Conservation (phyloP, 805 yeast species). For the Saccharomyces paradoxus region DNA sequence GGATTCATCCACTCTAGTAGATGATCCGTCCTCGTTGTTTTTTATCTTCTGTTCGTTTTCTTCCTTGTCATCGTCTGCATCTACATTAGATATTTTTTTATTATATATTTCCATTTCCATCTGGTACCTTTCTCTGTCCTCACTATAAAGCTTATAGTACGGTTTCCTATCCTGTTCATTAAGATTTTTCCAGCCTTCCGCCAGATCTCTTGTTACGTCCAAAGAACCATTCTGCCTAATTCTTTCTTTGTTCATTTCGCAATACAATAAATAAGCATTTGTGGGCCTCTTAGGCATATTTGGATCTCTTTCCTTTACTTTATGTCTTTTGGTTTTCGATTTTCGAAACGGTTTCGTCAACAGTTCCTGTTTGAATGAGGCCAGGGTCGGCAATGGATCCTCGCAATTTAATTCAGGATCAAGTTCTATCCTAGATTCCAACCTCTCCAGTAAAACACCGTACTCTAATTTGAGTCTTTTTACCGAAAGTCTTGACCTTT, state of each 20-base stretch:
- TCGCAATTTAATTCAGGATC: slow-evolving; percentile 27
- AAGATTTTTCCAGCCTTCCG: slow-evolving; percentile 79
- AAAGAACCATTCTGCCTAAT: slow-evolving; percentile 49
- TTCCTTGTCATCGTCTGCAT: slow-evolving; percentile 10
- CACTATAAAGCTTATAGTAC: slow-evolving; percentile 65
- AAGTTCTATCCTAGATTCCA: slow-evolving; percentile 49
- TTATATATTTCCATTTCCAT: slow-evolving; percentile 56
- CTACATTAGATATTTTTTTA: slow-evolving; percentile 11
- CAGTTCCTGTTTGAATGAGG: slow-evolving; percentile 21
- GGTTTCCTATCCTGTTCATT: slow-evolving; percentile 63
- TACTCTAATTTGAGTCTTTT: slow-evolving; percentile 78
- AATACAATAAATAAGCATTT: slow-evolving; percentile 79
- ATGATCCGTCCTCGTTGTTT: not conserved
- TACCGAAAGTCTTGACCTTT: slow-evolving; percentile 67
- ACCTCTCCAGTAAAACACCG: slow-evolving; percentile 65
- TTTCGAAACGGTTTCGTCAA: slow-evolving; percentile 18
- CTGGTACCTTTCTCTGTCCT: slow-evolving; percentile 68
- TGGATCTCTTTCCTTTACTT: slow-evolving; percentile 59
- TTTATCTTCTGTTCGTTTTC: slow-evolving; percentile 1
- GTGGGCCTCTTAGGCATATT: slow-evolving; percentile 83
- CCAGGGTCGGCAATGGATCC: slow-evolving; percentile 27
- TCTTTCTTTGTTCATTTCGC: slow-evolving; percentile 76
- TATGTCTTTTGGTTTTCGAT: slow-evolving; percentile 25
- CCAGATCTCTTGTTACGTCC: slow-evolving; percentile 69
- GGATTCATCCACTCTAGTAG: not conserved